phyloP scores from a whole-genome alignment of 257 asterid species.

The Solanum chaucha region DNA sequence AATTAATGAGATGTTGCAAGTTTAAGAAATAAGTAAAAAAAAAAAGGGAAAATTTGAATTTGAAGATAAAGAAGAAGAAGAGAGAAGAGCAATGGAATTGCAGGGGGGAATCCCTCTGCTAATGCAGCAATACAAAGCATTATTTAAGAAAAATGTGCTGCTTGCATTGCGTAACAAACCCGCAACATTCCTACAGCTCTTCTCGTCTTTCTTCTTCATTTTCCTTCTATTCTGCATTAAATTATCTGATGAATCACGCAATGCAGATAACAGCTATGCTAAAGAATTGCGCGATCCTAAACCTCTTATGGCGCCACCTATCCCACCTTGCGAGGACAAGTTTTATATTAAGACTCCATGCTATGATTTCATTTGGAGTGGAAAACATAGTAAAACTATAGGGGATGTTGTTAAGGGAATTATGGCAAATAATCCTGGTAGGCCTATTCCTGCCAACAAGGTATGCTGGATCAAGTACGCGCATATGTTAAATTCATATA shows the following conservation, averaged over 20 bases:
- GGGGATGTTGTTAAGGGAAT: conserved; percentile 42
- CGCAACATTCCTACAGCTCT: conserved; percentile 62
- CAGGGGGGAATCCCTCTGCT: conserved; percentile 53
- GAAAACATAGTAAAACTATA: conserved; percentile 45
- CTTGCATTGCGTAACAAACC: conserved; percentile 75
- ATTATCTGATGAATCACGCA: conserved; percentile 38
- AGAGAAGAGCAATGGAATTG: conserved; percentile 19
- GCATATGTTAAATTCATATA: too few species aligned
- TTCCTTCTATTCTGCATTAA: conserved; percentile 68
- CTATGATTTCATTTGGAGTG: conserved; percentile 88
- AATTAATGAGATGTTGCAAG: background rate
- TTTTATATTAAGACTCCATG: conserved; percentile 49
- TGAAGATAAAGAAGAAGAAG: background rate
- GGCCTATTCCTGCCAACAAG: conserved; percentile 55
- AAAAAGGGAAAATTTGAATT: background rate
- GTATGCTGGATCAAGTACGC: conserved; percentile 8
- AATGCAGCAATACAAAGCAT: conserved; percentile 55
- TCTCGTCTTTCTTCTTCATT: conserved; percentile 81
- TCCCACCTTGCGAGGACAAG: conserved; percentile 71
- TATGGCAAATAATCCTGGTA: conserved; percentile 59
- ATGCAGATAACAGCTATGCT: background rate
- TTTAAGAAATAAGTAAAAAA: background rate
- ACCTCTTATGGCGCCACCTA: conserved; percentile 49
- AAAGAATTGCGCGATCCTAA: conserved; percentile 27
- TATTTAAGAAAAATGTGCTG: conserved; percentile 43